Evolutionary conservation across 495 filamentous ascomycete species (phyloP).

Genomic region (Oidiodendron maius): DNA sequence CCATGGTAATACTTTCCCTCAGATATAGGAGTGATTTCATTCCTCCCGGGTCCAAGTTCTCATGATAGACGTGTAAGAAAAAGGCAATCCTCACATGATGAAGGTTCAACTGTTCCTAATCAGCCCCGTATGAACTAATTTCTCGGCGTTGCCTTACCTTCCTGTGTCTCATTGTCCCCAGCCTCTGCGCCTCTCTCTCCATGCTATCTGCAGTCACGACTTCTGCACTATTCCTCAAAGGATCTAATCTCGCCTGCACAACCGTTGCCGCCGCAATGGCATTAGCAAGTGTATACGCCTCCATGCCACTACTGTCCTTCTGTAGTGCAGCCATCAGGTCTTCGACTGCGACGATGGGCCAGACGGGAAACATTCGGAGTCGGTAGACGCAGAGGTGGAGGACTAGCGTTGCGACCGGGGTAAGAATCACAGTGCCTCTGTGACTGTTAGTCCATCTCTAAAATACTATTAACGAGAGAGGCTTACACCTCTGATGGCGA

Average conservation of each 20-base stretch:
- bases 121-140: no score
- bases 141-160: no score
- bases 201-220: constrained; percentile 20
- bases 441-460: no score
- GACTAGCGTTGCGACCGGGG: constrained; percentile 18
- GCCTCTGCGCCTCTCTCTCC: constrained; percentile 19
- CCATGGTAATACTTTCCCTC: constrained; percentile 38
- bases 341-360: constrained; percentile 42
- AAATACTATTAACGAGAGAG: no score
- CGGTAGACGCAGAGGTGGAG: constrained; percentile 34
- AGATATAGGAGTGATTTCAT: constrained; percentile 34
- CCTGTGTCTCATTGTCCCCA: constrained; percentile 9
- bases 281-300: constrained; percentile 34
- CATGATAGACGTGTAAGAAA: constrained; percentile 41
- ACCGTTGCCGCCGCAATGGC: constrained; percentile 39
- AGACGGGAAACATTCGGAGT: constrained; percentile 39
- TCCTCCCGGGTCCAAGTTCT: constrained; percentile 35
- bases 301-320: constrained; percentile 25
- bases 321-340: constrained; percentile 31
- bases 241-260: constrained; percentile 35
- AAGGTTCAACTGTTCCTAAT: constrained; percentile 21
- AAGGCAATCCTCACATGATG: constrained; percentile 32
- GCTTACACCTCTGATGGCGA: neutral
- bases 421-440: no score
- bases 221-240: constrained; percentile 24